Evolutionary conservation across 192 early-diverging fungal genomes (phyloP), one percentile per base, ranked within the genome.

Genomic region (Cetraspora pellucida): DNA sequence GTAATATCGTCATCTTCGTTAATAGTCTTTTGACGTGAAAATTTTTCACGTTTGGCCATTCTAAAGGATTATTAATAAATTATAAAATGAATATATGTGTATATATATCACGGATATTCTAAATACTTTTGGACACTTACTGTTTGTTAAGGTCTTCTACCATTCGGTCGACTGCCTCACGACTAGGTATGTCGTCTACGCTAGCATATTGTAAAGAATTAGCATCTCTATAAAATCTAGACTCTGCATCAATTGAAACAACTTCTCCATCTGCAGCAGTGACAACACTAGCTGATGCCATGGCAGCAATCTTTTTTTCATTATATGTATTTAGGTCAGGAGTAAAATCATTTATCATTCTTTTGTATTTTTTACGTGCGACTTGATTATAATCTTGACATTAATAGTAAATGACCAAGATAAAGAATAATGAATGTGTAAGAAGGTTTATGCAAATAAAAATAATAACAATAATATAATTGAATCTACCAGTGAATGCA

Each of bases 1-100:
- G 96, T 94, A 69, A 95, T 94, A 58, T 94, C 94, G 68, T 97
- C 97, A 44, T 91, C 92, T 25, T 92, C 89, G 81, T 93, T 90
- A 63, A 86, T 91, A 52, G 88, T 84, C 57, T 88, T 85, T 43
- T 85, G 75, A 14, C 90, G 88, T 21, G 91, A 93, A 74, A 90
- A 90, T 28, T 85, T 88, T 17, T 83, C 78, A n/a, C 91, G 85
- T 46, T 82, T 78, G 16, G 81, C 83, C 50, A 91, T 85, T 63
- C 87, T 90, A 64, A 21, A 57, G 65, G 61, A 27, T 19, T 27
- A 79, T 43, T 47, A 76, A 27, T 44, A 72, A 19, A 21, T 10
- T 47, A 74, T 65, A n/a, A 14, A 54, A 16, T 2, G 16, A 37
- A 54, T 14, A 54, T 19, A 54, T 54, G 5, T n/a, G 16, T 19